Evolutionary conservation across 805 yeast genomes (phyloP).

Genomic region (Candida ficus): DNA sequence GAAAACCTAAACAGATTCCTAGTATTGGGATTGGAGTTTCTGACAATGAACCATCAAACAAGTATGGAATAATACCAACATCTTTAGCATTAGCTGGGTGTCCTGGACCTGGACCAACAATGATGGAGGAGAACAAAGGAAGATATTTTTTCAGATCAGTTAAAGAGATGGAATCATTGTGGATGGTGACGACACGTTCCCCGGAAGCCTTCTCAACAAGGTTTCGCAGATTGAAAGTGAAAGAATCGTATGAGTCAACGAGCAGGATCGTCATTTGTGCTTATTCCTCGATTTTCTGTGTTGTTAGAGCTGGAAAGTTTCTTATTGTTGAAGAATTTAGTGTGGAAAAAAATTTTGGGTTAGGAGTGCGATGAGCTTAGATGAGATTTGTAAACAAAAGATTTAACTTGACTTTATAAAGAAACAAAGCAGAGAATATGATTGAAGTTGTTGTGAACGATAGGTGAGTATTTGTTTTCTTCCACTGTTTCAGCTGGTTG

Average conservation of each 20-base stretch:
- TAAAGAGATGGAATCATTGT: conserved; percentile 31
- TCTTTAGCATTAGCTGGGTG: conserved; percentile 62
- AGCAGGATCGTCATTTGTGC: conserved; percentile 49
- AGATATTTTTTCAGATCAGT: conserved; percentile 38
- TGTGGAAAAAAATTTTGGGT: neutral
- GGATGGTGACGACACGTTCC: conserved; percentile 31
- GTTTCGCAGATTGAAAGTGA: conserved; percentile 73
- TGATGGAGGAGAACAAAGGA: conserved; percentile 60
- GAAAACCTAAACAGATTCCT: conserved; percentile 94
- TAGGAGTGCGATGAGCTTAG: neutral
- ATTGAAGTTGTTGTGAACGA: conserved; percentile 72
- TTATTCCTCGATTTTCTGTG: too few species aligned
- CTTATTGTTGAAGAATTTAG: too few species aligned
- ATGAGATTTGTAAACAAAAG: neutral
- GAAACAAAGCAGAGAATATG: conserved; percentile 43
- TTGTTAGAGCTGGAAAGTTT: too few species aligned
- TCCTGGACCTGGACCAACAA: conserved; percentile 98
- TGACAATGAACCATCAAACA: conserved; percentile 39
- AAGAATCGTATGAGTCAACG: conserved; percentile 93
- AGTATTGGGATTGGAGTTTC: conserved; percentile 52
- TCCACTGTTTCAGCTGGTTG: too few species aligned
- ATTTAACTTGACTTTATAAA: neutral
- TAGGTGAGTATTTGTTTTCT: conserved; percentile 34
- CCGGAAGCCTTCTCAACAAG: conserved; percentile 51
- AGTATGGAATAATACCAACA: conserved; percentile 61